A percentile compares a stretch with the other conserved stretches of the same genome.
phyloP scores from a whole-genome alignment of 108 stramenopile species.

The Craspedostauros australis region DNA sequence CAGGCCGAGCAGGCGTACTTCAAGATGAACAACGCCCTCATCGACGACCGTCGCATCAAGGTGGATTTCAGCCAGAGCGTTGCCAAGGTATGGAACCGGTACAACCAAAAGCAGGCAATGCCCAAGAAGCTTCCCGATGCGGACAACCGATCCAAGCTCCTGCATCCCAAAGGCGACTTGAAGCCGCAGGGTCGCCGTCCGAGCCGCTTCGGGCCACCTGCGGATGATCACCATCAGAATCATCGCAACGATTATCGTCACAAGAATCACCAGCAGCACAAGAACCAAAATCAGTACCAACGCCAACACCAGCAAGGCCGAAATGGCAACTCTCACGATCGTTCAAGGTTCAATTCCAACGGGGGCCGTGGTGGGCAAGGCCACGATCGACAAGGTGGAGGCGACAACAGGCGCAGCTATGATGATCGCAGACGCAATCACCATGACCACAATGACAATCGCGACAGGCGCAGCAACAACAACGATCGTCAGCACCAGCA shows the following conservation, averaged over 20 bases:
- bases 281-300: background rate
- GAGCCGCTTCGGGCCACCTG: background rate
- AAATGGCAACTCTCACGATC: background rate
- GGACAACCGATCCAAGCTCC: slow-evolving; percentile 4
- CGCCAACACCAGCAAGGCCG: background rate
- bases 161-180: slow-evolving; percentile 25
- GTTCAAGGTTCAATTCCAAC: no score
- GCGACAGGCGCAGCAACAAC: background rate
- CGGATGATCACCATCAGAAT: background rate
- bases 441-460: background rate
- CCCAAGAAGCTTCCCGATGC: background rate
- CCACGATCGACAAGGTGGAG: background rate
- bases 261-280: background rate
- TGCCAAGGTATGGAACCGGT: slow-evolving; percentile 90
- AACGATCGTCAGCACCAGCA: background rate
- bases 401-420: background rate
- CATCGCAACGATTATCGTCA: background rate
- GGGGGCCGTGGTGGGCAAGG: no score
- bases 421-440: background rate
- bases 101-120: slow-evolving; percentile 36
- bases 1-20: slow-evolving; percentile 94
- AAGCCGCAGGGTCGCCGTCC: background rate
- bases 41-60: slow-evolving; percentile 95
- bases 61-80: slow-evolving; percentile 99
- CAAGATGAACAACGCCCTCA: slow-evolving; percentile 99